These are phyloP conservation scores for Durotheca rogersii DNA, from an alignment of 495 filamentous ascomycete genomes.

Conservation along the genomic window DNA sequence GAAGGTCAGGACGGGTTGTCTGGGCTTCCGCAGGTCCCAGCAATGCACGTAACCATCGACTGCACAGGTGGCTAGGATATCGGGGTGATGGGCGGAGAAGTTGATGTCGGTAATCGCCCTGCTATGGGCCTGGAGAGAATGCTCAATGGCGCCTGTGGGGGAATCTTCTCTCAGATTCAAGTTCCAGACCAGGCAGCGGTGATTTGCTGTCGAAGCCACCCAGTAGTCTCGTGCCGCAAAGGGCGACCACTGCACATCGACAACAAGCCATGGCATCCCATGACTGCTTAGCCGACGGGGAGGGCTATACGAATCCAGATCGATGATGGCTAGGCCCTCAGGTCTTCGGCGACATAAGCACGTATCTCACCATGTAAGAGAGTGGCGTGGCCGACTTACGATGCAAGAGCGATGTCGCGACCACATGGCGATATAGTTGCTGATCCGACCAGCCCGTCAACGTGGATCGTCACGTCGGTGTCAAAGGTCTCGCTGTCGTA, in stretches of 20 bases:
- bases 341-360: conserved; percentile 43
- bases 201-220: conserved; percentile 92
- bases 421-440: conserved; percentile 88
- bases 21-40: conserved; percentile 82
- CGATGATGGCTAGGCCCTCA: conserved; percentile 87
- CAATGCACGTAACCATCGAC: conserved; percentile 93
- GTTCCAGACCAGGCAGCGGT: conserved; percentile 95
- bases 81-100: conserved; percentile 89
- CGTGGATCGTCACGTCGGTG: conserved; percentile 77
- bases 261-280: conserved; percentile 89
- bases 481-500: conserved; percentile 87
- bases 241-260: conserved; percentile 98
- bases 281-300: conserved; percentile 80
- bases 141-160: conserved; percentile 73
- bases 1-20: conserved; percentile 75
- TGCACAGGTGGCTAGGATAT: conserved; percentile 84
- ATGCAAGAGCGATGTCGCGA: conserved; percentile 87
- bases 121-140: conserved; percentile 85
- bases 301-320: conserved; percentile 86
- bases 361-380: background rate
- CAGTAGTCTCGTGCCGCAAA: conserved; percentile 87
- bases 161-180: conserved; percentile 71
- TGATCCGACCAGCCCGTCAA: conserved; percentile 64
- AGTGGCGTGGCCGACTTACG: conserved; percentile 50
- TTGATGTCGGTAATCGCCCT: conserved; percentile 96